Evolutionary conservation across 352 stramenopile genomes (phyloP).

Genomic region (Phytophthora niederhauseri): DNA sequence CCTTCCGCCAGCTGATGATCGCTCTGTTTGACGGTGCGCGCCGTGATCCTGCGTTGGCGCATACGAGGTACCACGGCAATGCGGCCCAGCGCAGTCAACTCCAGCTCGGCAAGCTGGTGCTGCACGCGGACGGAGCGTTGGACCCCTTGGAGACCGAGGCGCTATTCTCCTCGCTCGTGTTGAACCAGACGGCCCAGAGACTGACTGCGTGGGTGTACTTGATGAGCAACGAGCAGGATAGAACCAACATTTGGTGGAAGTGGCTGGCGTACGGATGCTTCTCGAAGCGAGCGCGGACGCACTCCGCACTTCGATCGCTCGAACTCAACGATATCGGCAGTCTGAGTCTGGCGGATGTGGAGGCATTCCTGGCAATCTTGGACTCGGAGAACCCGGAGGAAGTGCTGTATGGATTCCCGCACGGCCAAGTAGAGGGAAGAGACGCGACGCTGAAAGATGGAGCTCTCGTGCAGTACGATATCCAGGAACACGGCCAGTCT

Average conservation of each 20-base stretch:
- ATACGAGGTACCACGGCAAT: constrained; percentile 5
- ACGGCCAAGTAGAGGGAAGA: constrained; percentile 8
- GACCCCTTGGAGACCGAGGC: constrained; percentile 9
- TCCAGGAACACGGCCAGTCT: constrained; percentile 12
- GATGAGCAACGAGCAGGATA: not conserved
- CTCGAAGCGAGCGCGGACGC: constrained; percentile 18
- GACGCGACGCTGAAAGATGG: constrained; percentile 23
- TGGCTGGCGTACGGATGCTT: constrained; percentile 28
- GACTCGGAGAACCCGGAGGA: constrained; percentile 21
- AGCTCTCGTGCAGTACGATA: constrained; percentile 16
- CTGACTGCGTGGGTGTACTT: constrained; percentile 9
- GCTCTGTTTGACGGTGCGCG: constrained; percentile 10
- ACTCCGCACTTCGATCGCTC: constrained; percentile 15
- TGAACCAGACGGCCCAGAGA: constrained; percentile 25
- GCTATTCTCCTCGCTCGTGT: constrained; percentile 16
- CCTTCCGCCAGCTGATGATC: constrained; percentile 23
- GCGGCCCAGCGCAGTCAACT: not conserved
- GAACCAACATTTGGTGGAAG: constrained; percentile 16
- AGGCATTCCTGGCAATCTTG: constrained; percentile 19
- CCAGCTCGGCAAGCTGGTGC: constrained; percentile 12
- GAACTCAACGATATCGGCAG: constrained; percentile 3
- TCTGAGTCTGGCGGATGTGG: constrained; percentile 13
- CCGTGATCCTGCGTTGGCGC: constrained; percentile 3
- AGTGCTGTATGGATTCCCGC: constrained; percentile 14
- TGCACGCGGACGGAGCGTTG: constrained; percentile 6